Conservation (phyloP, 768 basidiomycete species). For the Fistulinella prunicolor region DNA sequence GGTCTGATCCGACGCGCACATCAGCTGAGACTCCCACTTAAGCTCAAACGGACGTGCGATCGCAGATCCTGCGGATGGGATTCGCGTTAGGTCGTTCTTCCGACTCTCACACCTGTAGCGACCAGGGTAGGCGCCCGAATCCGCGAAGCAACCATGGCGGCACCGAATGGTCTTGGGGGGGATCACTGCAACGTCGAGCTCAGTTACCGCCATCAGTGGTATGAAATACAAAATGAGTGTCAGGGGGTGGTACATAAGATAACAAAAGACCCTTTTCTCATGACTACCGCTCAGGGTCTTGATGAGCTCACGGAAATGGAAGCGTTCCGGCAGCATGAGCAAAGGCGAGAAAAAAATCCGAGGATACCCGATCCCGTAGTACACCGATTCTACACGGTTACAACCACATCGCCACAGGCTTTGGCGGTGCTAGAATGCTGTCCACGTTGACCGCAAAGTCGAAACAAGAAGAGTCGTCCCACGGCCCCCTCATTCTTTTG, state of each 20-base stretch:
- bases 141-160: too few species aligned
- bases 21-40: neutral
- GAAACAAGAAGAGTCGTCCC: conserved; percentile 55
- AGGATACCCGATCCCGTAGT: conserved; percentile 5
- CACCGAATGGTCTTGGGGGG: neutral
- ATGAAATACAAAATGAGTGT: conserved; percentile 5
- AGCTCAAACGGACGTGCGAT: neutral
- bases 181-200: neutral
- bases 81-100: too few species aligned
- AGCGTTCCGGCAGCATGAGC: conserved; percentile 4
- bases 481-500: conserved; percentile 46
- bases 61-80: neutral
- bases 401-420: conserved; percentile 38
- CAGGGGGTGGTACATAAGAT: neutral
- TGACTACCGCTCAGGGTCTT: neutral
- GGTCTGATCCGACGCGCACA: neutral
- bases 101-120: too few species aligned
- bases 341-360: neutral
- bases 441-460: conserved; percentile 44
- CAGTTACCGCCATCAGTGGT: neutral
- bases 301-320: neutral
- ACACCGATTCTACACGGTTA: conserved; percentile 5
- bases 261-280: neutral
- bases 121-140: too few species aligned
- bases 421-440: conserved; percentile 42